Evolutionary conservation across 164 flowering plant species (phyloP).

Genomic region (Tinospora cordifolia): DNA sequence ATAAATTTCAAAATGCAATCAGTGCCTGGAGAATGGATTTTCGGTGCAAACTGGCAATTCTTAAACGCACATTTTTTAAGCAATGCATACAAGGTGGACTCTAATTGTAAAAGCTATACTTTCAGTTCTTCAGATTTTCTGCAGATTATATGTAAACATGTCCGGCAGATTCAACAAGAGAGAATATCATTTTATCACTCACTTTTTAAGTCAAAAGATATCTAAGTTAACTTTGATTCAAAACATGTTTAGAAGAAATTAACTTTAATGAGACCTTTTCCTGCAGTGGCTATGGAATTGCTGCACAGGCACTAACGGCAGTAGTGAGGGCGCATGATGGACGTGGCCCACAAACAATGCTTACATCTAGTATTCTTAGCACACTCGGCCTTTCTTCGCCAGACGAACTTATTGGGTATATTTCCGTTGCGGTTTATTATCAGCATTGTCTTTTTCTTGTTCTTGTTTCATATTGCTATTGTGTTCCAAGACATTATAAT

Average conservation of each 20-base stretch:
- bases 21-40: neutral
- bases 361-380: slow-evolving; percentile 45
- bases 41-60: neutral
- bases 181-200: neutral
- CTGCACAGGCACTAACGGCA: slow-evolving; percentile 87
- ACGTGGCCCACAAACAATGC: slow-evolving; percentile 77
- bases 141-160: neutral
- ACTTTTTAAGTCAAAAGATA: neutral
- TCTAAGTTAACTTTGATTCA: neutral
- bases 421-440: slow-evolving; percentile 5
- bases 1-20: no score
- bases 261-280: slow-evolving; percentile 8
- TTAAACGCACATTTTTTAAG: neutral
- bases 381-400: slow-evolving; percentile 71
- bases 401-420: slow-evolving; percentile 89
- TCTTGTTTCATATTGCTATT: neutral
- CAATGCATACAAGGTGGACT: neutral
- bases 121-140: neutral
- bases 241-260: neutral
- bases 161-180: neutral
- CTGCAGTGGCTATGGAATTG: slow-evolving; percentile 93
- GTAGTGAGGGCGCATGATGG: slow-evolving; percentile 87
- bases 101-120: neutral
- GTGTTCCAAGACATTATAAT: neutral
- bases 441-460: neutral